These are phyloP conservation scores for Linnemannia schmuckeri DNA, from an alignment of 192 early-diverging fungal genomes.

Conservation along the genomic window DNA sequence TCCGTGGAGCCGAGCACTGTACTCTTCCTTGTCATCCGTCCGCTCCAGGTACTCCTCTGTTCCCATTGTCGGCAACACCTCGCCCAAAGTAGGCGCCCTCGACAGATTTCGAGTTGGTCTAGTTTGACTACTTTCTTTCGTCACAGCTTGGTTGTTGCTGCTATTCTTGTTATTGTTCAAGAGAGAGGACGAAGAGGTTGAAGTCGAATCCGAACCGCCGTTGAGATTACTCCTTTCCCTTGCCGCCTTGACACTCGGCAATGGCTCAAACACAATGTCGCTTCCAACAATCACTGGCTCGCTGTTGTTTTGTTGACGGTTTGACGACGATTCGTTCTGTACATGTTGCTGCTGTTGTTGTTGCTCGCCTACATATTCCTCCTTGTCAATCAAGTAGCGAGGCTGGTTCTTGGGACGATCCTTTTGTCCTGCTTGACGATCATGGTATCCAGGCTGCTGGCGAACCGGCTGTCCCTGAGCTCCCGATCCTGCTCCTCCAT, in stretches of 20 bases:
- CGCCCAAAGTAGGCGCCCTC: constrained; percentile 24
- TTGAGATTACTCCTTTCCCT: neutral
- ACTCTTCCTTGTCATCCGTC: constrained; percentile 55
- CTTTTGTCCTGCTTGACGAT: constrained; percentile 19
- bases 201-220: neutral
- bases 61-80: constrained; percentile 31
- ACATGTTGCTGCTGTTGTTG: constrained; percentile 8
- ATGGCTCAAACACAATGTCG: constrained; percentile 50
- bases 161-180: constrained; percentile 5
- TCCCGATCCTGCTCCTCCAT: neutral
- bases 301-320: neutral
- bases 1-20: constrained; percentile 35
- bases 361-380: constrained; percentile 17
- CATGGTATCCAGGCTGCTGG: constrained; percentile 10
- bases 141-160: neutral
- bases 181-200: neutral
- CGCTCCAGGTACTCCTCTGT: constrained; percentile 52
- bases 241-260: constrained; percentile 49
- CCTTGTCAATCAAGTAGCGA: constrained; percentile 10
- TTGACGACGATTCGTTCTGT: neutral
- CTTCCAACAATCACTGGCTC: constrained; percentile 49
- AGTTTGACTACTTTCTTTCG: too few species aligned
- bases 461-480: neutral
- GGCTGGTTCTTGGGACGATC: constrained; percentile 8
- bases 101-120: neutral